Evolutionary conservation across 2,329 filamentous ascomycete species (phyloP), one percentile per base, ranked within the genome.

Genomic region (Colletotrichum sp.): DNA sequence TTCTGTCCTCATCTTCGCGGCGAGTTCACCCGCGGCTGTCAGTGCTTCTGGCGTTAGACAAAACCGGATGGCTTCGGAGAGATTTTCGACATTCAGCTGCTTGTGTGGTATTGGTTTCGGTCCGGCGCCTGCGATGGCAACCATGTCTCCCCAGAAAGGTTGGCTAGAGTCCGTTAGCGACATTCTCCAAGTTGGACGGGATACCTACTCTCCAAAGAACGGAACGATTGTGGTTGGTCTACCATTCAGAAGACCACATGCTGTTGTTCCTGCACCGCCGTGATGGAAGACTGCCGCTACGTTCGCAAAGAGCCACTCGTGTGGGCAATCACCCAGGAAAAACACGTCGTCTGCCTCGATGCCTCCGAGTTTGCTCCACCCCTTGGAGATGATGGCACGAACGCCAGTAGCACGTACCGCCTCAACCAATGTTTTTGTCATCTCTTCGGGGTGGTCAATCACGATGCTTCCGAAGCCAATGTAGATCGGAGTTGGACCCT

Each of bases 241-340:
- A 0, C 87, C 89, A 48, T 87, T 84, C 4, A 83, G 79, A 10
- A 92, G 84, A 2, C 90, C 89, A 34, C 86, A 87, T 1, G 90
- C 89, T 4, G 90, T 91, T 0, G 89, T 91, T 13, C 90, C 90
- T 10, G 90, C 90, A 12, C 90, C 90, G 21, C 90, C 90, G 66
- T 92, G 90, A 73, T 92, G 90, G 0, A 92, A 85, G 0, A 91
- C 90, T 13, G 85, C 86, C 0, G 87, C 85, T 1, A 91, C 89
- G 26, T 86, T 85, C 73, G 89, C 85, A 77, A 91, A 91, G 0
- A 92, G 83, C 90, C 90, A 91, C 72, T 90, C 79, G 71, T 91
- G 89, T 1, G 89, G 90, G 68, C 86, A 87, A 75, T 91, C 88
- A 3, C 86, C 89, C 10, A 91, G 82, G 76, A 88, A 88, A 70